Conservation (phyloP, 306 rosid genomes). For the Oemleria cerasiformis region DNA sequence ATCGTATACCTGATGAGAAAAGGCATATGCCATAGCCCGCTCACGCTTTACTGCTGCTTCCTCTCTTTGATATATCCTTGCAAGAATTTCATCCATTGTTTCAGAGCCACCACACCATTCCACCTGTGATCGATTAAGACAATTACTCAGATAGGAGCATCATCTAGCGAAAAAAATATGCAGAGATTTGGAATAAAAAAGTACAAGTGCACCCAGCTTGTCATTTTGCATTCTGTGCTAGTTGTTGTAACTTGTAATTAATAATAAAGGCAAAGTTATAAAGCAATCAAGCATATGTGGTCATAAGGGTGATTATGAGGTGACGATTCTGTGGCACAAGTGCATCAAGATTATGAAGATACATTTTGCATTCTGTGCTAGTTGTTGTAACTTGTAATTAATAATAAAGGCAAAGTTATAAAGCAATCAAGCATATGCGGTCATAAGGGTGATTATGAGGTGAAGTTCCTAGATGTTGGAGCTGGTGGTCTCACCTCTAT, state of each 20-base stretch:
- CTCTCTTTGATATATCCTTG: slow-evolving; percentile 83
- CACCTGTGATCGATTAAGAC: slow-evolving; percentile 45
- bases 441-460: neutral
- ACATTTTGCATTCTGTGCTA: neutral
- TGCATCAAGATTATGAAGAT: neutral
- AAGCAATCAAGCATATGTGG: neutral
- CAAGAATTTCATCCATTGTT: slow-evolving; percentile 74
- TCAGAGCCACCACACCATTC: slow-evolving; percentile 87
- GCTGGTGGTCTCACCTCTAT: slow-evolving; percentile 61
- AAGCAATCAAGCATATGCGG: neutral
- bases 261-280: neutral
- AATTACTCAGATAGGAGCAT: slow-evolving; percentile 12
- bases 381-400: neutral
- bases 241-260: neutral
- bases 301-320: neutral
- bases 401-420: neutral
- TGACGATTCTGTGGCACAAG: neutral
- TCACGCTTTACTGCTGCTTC: slow-evolving; percentile 95
- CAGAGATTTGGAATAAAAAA: slow-evolving; percentile 3
- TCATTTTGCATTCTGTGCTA: neutral
- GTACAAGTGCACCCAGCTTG: neutral
- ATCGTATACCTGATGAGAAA: slow-evolving; percentile 84
- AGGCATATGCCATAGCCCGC: slow-evolving; percentile 96
- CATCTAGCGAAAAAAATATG: neutral
- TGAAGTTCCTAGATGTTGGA: slow-evolving; percentile 7